Evolutionary conservation across 805 yeast genomes (phyloP).

Genomic region (Ogataea methylovora): DNA sequence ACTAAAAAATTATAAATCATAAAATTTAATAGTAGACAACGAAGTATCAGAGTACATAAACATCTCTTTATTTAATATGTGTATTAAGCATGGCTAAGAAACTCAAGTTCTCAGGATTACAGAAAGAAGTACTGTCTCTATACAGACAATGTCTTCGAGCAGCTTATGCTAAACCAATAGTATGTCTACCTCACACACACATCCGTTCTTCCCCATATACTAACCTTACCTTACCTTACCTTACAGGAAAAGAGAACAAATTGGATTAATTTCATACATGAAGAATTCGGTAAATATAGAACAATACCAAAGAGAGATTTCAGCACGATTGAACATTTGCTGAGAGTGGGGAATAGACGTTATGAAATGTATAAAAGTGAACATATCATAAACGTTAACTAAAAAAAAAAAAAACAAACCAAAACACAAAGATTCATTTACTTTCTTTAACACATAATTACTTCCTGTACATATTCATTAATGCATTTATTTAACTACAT

Average conservation of each 20-base stretch:
- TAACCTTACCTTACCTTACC: neutral
- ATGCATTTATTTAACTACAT: neutral
- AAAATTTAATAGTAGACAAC: too few species aligned
- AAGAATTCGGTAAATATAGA: constrained; percentile 57
- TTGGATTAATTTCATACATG: constrained; percentile 26
- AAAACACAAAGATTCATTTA: neutral
- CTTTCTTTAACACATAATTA: constrained; percentile 5
- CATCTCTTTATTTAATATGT: too few species aligned
- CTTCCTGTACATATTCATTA: neutral
- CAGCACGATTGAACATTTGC: constrained; percentile 74
- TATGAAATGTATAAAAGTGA: constrained; percentile 67
- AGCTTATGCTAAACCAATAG: constrained; percentile 37
- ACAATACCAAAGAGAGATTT: constrained; percentile 69
- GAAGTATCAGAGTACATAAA: too few species aligned
- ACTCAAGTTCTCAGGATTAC: constrained; percentile 36
- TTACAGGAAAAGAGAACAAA: constrained; percentile 21
- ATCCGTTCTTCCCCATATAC: neutral
- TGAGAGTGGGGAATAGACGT: constrained; percentile 68
- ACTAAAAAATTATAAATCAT: too few species aligned
- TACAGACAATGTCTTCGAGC: constrained; percentile 42
- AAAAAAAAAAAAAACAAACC: neutral
- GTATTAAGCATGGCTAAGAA: constrained; percentile 9
- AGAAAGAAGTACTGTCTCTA: constrained; percentile 42
- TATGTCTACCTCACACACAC: constrained; percentile 10
- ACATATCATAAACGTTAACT: constrained; percentile 60